Conservation (phyloP, 768 basidiomycete species). For the Boletus eberwhitei region DNA sequence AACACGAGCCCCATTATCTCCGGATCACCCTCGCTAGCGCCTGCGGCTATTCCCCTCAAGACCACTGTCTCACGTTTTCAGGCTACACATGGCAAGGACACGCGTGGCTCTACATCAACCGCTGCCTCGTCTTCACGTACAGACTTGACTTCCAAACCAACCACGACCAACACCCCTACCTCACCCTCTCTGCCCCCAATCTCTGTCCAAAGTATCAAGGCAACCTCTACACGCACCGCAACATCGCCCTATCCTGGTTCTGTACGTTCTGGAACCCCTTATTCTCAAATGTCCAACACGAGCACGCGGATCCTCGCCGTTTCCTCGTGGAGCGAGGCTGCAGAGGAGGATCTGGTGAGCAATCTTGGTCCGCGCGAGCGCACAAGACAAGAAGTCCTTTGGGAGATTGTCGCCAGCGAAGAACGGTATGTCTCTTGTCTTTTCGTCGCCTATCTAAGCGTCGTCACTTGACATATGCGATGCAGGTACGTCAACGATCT, state of each 20-base stretch:
- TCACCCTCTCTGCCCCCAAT: slow-evolving; percentile 59
- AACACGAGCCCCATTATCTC: slow-evolving; percentile 34
- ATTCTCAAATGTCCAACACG: slow-evolving; percentile 71
- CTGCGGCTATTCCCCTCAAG: slow-evolving; percentile 42
- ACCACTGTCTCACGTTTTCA: slow-evolving; percentile 77
- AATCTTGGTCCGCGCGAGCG: slow-evolving; percentile 93
- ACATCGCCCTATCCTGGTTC: slow-evolving; percentile 67
- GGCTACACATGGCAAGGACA: slow-evolving; percentile 65
- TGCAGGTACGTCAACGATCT: slow-evolving; percentile 89
- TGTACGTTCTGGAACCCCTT: slow-evolving; percentile 77
- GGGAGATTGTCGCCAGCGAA: slow-evolving; percentile 95
- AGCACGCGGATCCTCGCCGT: slow-evolving; percentile 74
- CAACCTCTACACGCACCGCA: slow-evolving; percentile 60
- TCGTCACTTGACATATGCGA: slow-evolving; percentile 11
- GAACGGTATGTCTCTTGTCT: slow-evolving; percentile 60
- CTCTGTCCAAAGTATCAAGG: slow-evolving; percentile 49
- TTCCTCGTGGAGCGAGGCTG: slow-evolving; percentile 88
- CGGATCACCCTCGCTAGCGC: slow-evolving; percentile 28
- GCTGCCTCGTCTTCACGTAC: slow-evolving; percentile 61
- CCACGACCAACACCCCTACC: slow-evolving; percentile 45
- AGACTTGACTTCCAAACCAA: slow-evolving; percentile 48
- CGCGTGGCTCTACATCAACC: slow-evolving; percentile 61
- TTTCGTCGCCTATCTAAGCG: slow-evolving; percentile 8
- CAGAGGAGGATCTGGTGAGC: slow-evolving; percentile 89
- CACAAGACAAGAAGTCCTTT: slow-evolving; percentile 93